A percentile compares a stretch with the other conserved stretches of the same genome.
Evolutionary conservation across 2,329 filamentous ascomycete species (phyloP).

Genomic region (Pleoardoris graminearum): DNA sequence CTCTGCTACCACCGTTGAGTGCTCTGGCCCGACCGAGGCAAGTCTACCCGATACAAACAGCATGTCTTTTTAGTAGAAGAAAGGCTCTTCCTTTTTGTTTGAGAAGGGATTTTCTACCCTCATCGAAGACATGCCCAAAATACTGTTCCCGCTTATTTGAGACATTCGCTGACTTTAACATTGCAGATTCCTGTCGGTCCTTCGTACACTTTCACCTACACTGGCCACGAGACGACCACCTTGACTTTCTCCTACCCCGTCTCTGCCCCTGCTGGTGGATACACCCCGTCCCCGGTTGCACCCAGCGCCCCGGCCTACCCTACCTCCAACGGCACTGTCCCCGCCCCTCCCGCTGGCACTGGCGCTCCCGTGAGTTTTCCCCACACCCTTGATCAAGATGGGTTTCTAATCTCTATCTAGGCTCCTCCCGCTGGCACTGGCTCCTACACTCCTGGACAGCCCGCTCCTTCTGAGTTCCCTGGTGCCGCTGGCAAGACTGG

Average conservation of each 20-base stretch:
- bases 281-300: neutral
- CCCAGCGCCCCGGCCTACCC: slow-evolving; percentile 19
- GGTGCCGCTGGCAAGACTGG: slow-evolving; percentile 57
- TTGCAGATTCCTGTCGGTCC: slow-evolving; percentile 30
- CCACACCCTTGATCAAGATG: neutral
- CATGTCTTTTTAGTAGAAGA: too few relatives aligned
- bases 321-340: slow-evolving; percentile 26
- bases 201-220: slow-evolving; percentile 42
- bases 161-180: too few relatives aligned
- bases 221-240: slow-evolving; percentile 38
- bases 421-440: slow-evolving; percentile 16
- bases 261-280: slow-evolving; percentile 2
- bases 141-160: too few relatives aligned
- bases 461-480: slow-evolving; percentile 48
- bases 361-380: slow-evolving; percentile 8
- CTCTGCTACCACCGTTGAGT: slow-evolving; percentile 17
- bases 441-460: slow-evolving; percentile 33
- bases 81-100: too few relatives aligned
- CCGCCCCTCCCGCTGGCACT: slow-evolving; percentile 25
- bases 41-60: too few relatives aligned
- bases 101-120: too few relatives aligned
- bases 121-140: too few relatives aligned
- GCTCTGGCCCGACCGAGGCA: slow-evolving; percentile 28
- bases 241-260: slow-evolving; percentile 34
- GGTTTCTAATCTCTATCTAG: neutral